Evolutionary conservation across 352 stramenopile species (phyloP).

Genomic region (Phytophthora idaei): DNA sequence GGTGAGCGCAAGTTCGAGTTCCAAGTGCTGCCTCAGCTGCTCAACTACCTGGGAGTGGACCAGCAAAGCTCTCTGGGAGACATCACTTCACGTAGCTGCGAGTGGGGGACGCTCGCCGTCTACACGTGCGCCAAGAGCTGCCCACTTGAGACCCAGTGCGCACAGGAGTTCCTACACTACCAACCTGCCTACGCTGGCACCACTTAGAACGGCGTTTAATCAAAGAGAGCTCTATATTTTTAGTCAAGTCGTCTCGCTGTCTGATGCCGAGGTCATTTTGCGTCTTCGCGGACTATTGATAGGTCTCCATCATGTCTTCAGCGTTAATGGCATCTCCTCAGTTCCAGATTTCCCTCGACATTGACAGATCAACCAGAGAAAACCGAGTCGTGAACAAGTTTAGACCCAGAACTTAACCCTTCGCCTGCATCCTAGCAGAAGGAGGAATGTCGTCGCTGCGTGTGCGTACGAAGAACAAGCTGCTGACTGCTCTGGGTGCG

Average conservation of each 20-base stretch:
- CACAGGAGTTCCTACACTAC: constrained; percentile 80
- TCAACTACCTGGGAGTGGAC: constrained; percentile 92
- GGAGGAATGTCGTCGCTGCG: constrained; percentile 74
- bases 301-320: constrained; percentile 18
- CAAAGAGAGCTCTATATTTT: constrained; percentile 35
- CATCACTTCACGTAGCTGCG: constrained; percentile 69
- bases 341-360: constrained; percentile 10
- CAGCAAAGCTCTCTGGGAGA: constrained; percentile 57
- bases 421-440: too few species aligned
- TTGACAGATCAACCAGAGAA: not conserved
- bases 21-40: constrained; percentile 94
- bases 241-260: constrained; percentile 27
- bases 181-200: constrained; percentile 70
- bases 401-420: not conserved
- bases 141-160: constrained; percentile 48
- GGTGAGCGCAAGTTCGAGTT: constrained; percentile 92
- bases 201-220: constrained; percentile 25
- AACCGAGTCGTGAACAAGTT: not conserved
- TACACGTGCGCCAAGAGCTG: constrained; percentile 95
- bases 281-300: constrained; percentile 42
- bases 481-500: constrained; percentile 68
- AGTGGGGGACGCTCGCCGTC: constrained; percentile 92
- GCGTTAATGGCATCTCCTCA: not conserved
- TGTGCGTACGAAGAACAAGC: constrained; percentile 81
- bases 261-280: constrained; percentile 29